Evolutionary conservation across 1,284 basidiomycete genomes (phyloP).

Genomic region (Austroboletus novae-zelandiae): DNA sequence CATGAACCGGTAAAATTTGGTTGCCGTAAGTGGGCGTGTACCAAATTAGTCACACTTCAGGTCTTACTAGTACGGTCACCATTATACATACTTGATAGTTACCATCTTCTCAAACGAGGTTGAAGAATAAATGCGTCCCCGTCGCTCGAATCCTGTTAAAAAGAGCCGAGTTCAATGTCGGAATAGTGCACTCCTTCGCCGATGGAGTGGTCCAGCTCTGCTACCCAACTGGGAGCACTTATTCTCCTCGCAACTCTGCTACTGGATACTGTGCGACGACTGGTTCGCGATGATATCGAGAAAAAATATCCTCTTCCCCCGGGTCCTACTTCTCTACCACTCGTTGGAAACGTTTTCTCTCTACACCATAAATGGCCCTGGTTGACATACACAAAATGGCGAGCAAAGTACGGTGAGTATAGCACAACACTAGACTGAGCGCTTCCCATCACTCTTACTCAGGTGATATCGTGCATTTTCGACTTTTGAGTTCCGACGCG

Average conservation of each 20-base stretch:
- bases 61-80: too few species aligned
- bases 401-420: constrained; percentile 8
- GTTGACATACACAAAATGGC: constrained; percentile 13
- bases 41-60: too few species aligned
- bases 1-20: constrained; percentile 7
- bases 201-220: background rate
- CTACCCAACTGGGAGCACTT: too few species aligned
- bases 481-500: constrained; percentile 7
- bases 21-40: background rate
- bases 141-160: too few species aligned
- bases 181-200: too few species aligned
- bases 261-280: background rate
- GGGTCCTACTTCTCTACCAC: constrained; percentile 9
- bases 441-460: background rate
- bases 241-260: too few species aligned
- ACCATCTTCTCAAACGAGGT: too few species aligned
- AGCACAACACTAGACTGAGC: background rate
- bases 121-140: too few species aligned
- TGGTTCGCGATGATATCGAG: background rate
- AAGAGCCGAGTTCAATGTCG: too few species aligned
- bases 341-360: constrained; percentile 13
- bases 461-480: constrained; percentile 16
- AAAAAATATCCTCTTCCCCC: constrained; percentile 1
- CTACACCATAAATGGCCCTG: constrained; percentile 6
- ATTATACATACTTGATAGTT: too few species aligned